phyloP scores from a whole-genome alignment of 1,284 basidiomycete genomes.

The Microbotryum saponariae region DNA sequence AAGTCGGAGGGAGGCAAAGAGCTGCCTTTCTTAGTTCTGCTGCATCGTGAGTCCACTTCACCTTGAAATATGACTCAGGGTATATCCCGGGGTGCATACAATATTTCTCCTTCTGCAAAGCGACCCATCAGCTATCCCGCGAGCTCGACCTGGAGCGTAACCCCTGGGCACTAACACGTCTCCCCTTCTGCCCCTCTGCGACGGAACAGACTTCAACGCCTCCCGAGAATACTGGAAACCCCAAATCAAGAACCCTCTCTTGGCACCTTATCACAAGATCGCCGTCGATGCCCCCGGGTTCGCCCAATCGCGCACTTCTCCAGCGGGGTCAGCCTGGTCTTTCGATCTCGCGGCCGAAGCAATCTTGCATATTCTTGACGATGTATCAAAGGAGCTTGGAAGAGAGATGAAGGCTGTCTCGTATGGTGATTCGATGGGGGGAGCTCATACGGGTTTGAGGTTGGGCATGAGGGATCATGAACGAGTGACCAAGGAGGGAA shows the following conservation, averaged over 20 bases:
- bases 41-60: slow-evolving; percentile 2
- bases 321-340: slow-evolving; percentile 4
- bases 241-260: slow-evolving; percentile 3
- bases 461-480: slow-evolving; percentile 1
- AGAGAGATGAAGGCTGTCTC: not conserved
- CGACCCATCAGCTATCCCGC: too few relatives aligned
- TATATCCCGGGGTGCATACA: too few relatives aligned
- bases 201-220: slow-evolving; percentile 8
- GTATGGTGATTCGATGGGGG: slow-evolving; percentile 14
- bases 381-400: too few relatives aligned
- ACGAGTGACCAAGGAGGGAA: not conserved
- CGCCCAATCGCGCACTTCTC: not conserved
- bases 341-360: slow-evolving; percentile 6
- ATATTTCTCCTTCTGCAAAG: too few relatives aligned
- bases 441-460: slow-evolving; percentile 9
- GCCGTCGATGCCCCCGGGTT: slow-evolving; percentile 10
- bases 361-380: slow-evolving; percentile 4
- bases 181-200: not conserved
- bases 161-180: not conserved
- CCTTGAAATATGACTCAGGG: too few relatives aligned
- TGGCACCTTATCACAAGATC: slow-evolving; percentile 5
- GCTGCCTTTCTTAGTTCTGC: not conserved
- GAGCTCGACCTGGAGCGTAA: not conserved
- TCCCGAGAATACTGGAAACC: slow-evolving; percentile 7
- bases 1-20: not conserved